phyloP scores from a whole-genome alignment of 1,139 yeast genomes.

The Scheffersomyces titani region DNA sequence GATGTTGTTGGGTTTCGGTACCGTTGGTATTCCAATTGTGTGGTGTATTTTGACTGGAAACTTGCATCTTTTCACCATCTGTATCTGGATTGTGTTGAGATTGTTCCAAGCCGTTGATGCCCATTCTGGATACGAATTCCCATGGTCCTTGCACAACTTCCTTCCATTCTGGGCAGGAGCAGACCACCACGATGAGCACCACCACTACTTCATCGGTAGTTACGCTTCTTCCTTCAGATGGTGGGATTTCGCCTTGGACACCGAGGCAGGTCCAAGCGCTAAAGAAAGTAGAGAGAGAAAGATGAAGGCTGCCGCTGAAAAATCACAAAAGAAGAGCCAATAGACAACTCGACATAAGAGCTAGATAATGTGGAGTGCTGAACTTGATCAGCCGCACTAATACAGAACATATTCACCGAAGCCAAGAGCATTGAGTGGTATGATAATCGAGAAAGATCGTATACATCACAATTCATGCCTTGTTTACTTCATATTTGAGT shows the following conservation, averaged over 20 bases:
- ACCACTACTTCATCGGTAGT: slow-evolving; percentile 47
- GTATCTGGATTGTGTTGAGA: slow-evolving; percentile 45
- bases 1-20: slow-evolving; percentile 45
- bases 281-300: slow-evolving; percentile 38
- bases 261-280: slow-evolving; percentile 49
- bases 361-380: neutral
- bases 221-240: slow-evolving; percentile 49
- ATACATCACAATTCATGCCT: neutral
- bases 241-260: slow-evolving; percentile 45
- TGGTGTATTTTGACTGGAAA: slow-evolving; percentile 38
- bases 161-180: slow-evolving; percentile 55
- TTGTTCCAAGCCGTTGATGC: slow-evolving; percentile 52
- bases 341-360: neutral
- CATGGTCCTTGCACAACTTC: slow-evolving; percentile 48
- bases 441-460: neutral
- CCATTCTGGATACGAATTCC: slow-evolving; percentile 52
- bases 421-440: neutral
- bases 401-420: neutral
- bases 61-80: slow-evolving; percentile 46
- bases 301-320: slow-evolving; percentile 37
- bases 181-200: slow-evolving; percentile 52
- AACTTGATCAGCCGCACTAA: too few relatives aligned
- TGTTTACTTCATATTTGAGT: neutral
- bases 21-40: slow-evolving; percentile 48
- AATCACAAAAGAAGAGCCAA: slow-evolving; percentile 14